These are phyloP conservation scores for Oleoguttula mirabilis DNA, from an alignment of 495 filamentous ascomycete species.

Conservation along the genomic window DNA sequence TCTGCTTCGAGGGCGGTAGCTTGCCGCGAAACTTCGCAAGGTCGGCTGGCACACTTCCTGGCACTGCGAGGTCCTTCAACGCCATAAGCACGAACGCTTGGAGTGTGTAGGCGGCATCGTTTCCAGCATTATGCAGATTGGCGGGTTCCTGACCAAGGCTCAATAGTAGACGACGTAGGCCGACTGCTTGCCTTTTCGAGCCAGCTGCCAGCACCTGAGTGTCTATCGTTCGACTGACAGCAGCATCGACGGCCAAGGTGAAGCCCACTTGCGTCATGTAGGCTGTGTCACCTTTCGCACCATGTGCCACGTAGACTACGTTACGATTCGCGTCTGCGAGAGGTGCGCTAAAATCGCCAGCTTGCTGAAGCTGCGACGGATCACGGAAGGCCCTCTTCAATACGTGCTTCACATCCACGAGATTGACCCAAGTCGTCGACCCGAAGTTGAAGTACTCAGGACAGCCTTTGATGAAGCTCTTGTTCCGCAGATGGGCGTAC, in stretches of 20 bases:
- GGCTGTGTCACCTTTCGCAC: conserved; percentile 46
- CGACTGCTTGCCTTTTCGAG: conserved; percentile 37
- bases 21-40: neutral
- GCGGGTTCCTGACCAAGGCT: conserved; percentile 2
- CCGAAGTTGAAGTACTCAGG: conserved; percentile 15
- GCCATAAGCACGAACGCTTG: conserved; percentile 11
- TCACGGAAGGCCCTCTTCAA: conserved; percentile 1
- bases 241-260: conserved; percentile 26
- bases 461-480: conserved; percentile 14
- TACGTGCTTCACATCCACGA: conserved; percentile 1
- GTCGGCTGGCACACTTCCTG: conserved; percentile 2
- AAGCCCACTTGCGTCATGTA: conserved; percentile 53
- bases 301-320: conserved; percentile 72
- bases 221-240: conserved; percentile 53
- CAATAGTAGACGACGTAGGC: neutral
- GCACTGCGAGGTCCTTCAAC: neutral
- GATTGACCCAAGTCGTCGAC: conserved; percentile 5
- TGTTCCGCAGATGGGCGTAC: conserved; percentile 10
- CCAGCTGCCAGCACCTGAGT: conserved; percentile 37
- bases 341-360: conserved; percentile 8
- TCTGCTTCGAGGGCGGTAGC: neutral
- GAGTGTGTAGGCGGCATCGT: conserved; percentile 17
- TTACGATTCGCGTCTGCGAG: conserved; percentile 31
- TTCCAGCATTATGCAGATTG: conserved; percentile 16
- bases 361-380: conserved; percentile 2